Evolutionary conservation across 306 rosid species (phyloP).

Genomic region (Trifolium subterraneum): DNA sequence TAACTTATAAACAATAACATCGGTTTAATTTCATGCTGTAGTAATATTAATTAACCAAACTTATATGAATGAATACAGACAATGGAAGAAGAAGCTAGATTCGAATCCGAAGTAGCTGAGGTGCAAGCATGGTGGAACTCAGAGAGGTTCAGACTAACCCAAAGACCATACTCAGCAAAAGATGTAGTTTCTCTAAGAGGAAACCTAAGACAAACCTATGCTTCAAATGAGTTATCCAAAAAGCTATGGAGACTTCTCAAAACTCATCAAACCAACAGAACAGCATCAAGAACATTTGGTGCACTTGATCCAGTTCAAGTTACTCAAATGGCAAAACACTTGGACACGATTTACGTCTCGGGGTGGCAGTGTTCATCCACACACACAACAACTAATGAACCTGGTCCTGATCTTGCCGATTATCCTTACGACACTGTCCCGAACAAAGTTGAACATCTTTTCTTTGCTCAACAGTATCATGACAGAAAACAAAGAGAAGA

Average conservation of each 20-base stretch:
- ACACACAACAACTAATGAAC: conserved; percentile 89
- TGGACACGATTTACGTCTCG: conserved; percentile 91
- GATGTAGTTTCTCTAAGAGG: conserved; percentile 92
- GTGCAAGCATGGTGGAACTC: conserved; percentile 92
- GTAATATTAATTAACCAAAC: neutral
- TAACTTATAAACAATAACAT: no score
- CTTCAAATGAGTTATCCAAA: conserved; percentile 77
- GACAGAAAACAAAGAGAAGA: conserved; percentile 91
- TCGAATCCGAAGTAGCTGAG: conserved; percentile 88
- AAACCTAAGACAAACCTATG: conserved; percentile 75
- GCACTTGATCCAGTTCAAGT: conserved; percentile 97
- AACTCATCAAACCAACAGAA: conserved; percentile 86
- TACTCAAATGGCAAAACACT: conserved; percentile 90
- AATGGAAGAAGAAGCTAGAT: conserved; percentile 90
- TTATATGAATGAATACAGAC: conserved; percentile 40
- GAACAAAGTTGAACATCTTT: conserved; percentile 93
- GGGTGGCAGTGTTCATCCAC: conserved; percentile 99
- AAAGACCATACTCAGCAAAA: conserved; percentile 72
- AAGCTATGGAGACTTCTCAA: conserved; percentile 89
- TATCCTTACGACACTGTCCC: conserved; percentile 98
- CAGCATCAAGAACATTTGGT: conserved; percentile 92
- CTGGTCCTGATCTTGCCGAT: conserved; percentile 97
- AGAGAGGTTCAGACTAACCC: conserved; percentile 80
- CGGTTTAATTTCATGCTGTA: neutral
- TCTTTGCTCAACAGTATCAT: conserved; percentile 91